phyloP scores from a whole-genome alignment of 768 basidiomycete species.

The Termitomyces sp. region DNA sequence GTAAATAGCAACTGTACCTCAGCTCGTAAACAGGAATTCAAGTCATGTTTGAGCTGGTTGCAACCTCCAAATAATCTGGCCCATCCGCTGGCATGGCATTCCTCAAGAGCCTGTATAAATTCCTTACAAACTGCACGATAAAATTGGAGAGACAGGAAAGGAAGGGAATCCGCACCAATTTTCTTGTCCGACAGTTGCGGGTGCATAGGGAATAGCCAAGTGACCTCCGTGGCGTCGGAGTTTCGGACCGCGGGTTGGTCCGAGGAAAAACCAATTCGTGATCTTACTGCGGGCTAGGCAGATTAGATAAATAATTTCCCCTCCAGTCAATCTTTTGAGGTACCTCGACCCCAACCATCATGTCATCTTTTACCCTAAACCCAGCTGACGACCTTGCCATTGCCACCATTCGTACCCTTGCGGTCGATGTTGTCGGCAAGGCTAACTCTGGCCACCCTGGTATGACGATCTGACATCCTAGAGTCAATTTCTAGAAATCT shows the following conservation, averaged over 20 bases:
- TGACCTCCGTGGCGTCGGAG: background rate
- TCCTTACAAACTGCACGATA: conserved; percentile 57
- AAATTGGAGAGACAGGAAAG: background rate
- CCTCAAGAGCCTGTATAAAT: conserved; percentile 71
- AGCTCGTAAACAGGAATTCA: conserved; percentile 65
- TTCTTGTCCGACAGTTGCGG: conserved; percentile 67
- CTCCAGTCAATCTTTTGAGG: conserved; percentile 11
- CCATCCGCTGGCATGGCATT: conserved; percentile 63
- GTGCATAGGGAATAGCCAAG: conserved; percentile 42
- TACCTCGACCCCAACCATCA: conserved; percentile 24
- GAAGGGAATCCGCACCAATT: conserved; percentile 33
- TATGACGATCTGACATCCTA: conserved; percentile 17
- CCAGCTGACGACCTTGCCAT: conserved; percentile 53
- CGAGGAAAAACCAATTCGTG: background rate
- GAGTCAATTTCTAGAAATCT: background rate
- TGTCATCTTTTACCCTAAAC: conserved; percentile 35
- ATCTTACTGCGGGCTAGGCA: conserved; percentile 1
- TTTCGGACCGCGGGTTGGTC: conserved; percentile 10
- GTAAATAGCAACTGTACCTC: conserved; percentile 45
- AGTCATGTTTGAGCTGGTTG: conserved; percentile 59
- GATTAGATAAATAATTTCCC: conserved; percentile 15
- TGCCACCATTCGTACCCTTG: conserved; percentile 71
- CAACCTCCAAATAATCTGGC: conserved; percentile 64
- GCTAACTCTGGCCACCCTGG: conserved; percentile 95
- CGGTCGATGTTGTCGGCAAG: conserved; percentile 73